Evolutionary conservation across 2,329 filamentous ascomycete genomes (phyloP).

Genomic region (Colletotrichum godetiae): DNA sequence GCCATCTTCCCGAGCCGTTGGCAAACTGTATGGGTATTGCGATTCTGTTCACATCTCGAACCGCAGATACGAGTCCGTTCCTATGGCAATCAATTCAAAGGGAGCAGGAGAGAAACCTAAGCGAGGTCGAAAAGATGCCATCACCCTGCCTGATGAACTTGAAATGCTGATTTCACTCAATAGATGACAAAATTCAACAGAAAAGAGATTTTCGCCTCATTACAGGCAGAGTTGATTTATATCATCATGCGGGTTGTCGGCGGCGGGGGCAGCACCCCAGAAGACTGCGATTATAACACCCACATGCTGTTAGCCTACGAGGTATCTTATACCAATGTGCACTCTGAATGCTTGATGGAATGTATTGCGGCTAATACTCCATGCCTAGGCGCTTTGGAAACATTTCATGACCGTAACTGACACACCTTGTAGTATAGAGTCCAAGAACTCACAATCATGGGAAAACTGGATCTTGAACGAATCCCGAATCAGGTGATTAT

Average conservation of each 20-base stretch:
- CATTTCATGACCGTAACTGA: background rate
- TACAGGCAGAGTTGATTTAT: conserved; percentile 30
- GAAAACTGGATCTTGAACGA: conserved; percentile 27
- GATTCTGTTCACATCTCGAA: conserved; percentile 18
- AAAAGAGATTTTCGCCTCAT: conserved; percentile 16
- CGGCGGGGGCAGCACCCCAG: background rate
- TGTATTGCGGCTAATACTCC: background rate
- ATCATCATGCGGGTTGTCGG: conserved; percentile 32
- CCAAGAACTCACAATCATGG: background rate
- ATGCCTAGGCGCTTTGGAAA: background rate
- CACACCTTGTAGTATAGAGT: background rate
- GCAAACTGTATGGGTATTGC: conserved; percentile 31
- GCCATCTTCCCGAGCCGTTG: conserved; percentile 13
- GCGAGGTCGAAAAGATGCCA: background rate
- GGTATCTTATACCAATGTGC: background rate
- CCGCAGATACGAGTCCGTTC: conserved; percentile 9
- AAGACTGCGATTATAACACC: conserved; percentile 8
- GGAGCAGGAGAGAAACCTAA: conserved; percentile 19
- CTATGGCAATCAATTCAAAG: conserved; percentile 23
- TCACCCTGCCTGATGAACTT: background rate
- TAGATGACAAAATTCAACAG: conserved; percentile 1
- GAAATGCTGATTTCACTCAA: background rate
- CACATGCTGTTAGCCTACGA: conserved; percentile 22
- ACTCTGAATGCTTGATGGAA: background rate
- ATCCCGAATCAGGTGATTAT: conserved; percentile 15